These are phyloP conservation scores for Stemphylium beticola DNA, from an alignment of 2,329 filamentous ascomycete species.

Conservation along the genomic window DNA sequence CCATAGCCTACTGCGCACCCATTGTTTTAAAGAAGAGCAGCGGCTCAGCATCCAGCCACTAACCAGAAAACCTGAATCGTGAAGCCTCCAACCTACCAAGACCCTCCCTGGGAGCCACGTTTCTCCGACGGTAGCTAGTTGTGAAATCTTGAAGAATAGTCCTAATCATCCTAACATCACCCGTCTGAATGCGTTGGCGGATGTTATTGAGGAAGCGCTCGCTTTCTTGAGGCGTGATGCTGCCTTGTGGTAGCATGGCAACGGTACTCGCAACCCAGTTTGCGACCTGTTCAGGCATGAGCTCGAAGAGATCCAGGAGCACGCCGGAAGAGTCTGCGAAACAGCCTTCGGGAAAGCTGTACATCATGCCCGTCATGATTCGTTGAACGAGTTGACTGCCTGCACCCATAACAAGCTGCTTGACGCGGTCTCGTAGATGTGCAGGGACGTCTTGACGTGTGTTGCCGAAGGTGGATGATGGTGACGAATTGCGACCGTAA, in stretches of 20 bases:
- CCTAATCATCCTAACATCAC: conserved; percentile 79
- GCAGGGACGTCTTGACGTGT: conserved; percentile 65
- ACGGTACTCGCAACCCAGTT: conserved; percentile 85
- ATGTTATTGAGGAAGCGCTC: conserved; percentile 82
- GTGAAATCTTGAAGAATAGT: conserved; percentile 94
- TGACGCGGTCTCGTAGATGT: conserved; percentile 75
- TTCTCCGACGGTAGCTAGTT: conserved; percentile 88
- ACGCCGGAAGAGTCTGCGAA: conserved; percentile 94
- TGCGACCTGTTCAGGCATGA: conserved; percentile 80
- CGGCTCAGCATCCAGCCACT: conserved; percentile 21
- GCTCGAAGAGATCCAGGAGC: conserved; percentile 85
- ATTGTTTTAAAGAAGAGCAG: conserved; percentile 9
- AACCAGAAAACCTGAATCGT: conserved; percentile 75
- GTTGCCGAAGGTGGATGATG: conserved; percentile 66
- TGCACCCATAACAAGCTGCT: conserved; percentile 70
- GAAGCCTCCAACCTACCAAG: conserved; percentile 85
- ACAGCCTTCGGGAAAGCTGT: conserved; percentile 94
- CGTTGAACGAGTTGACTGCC: conserved; percentile 84
- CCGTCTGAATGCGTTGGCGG: conserved; percentile 72
- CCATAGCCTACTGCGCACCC: neutral
- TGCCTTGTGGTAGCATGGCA: conserved; percentile 77
- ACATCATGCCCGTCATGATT: conserved; percentile 98
- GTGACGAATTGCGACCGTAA: conserved; percentile 78
- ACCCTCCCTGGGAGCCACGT: conserved; percentile 93
- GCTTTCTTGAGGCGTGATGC: conserved; percentile 75